These are phyloP conservation scores for Metarhizium robertsii DNA, from an alignment of 2,329 filamentous ascomycete species.

Conservation along the genomic window DNA sequence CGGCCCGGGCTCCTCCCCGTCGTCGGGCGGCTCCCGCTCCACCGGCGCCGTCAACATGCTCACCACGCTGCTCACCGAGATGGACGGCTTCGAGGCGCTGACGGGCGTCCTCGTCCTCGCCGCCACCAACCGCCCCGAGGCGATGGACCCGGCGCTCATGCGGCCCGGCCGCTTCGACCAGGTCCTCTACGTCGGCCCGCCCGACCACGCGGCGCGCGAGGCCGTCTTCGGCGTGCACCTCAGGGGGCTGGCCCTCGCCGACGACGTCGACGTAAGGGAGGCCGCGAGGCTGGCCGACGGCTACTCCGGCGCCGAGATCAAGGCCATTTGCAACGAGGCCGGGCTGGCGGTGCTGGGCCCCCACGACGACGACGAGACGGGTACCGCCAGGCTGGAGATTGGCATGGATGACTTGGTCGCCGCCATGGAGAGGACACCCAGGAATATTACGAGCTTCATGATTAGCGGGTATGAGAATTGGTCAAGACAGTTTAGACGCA, in stretches of 20 bases:
- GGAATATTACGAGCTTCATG: slow-evolving; percentile 51
- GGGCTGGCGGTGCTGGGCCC: slow-evolving; percentile 33
- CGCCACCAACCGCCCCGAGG: slow-evolving; percentile 83
- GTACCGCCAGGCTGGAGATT: slow-evolving; percentile 22
- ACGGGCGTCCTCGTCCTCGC: slow-evolving; percentile 80
- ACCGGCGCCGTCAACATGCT: slow-evolving; percentile 66
- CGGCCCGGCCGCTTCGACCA: slow-evolving; percentile 79
- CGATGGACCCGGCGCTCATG: slow-evolving; percentile 76
- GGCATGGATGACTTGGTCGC: slow-evolving; percentile 33
- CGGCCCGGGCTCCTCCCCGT: slow-evolving; percentile 32
- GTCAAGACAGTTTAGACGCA: slow-evolving; percentile 29
- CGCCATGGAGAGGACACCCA: slow-evolving; percentile 37
- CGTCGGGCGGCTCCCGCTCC: slow-evolving; percentile 21
- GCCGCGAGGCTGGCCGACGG: slow-evolving; percentile 61
- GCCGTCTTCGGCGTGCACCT: slow-evolving; percentile 68
- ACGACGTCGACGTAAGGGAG: slow-evolving; percentile 55
- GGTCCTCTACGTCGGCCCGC: slow-evolving; percentile 77
- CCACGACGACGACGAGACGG: slow-evolving; percentile 19
- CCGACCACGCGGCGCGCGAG: slow-evolving; percentile 60
- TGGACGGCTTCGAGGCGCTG: slow-evolving; percentile 86
- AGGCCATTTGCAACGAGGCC: slow-evolving; percentile 38
- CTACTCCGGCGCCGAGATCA: slow-evolving; percentile 78
- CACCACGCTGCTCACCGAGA: slow-evolving; percentile 83
- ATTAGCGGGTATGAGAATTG: slow-evolving; percentile 49
- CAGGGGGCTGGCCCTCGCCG: slow-evolving; percentile 45